Evolutionary conservation across 1,284 basidiomycete genomes (phyloP), one percentile per base, ranked within the genome.

Genomic region (Trametes polyzona): DNA sequence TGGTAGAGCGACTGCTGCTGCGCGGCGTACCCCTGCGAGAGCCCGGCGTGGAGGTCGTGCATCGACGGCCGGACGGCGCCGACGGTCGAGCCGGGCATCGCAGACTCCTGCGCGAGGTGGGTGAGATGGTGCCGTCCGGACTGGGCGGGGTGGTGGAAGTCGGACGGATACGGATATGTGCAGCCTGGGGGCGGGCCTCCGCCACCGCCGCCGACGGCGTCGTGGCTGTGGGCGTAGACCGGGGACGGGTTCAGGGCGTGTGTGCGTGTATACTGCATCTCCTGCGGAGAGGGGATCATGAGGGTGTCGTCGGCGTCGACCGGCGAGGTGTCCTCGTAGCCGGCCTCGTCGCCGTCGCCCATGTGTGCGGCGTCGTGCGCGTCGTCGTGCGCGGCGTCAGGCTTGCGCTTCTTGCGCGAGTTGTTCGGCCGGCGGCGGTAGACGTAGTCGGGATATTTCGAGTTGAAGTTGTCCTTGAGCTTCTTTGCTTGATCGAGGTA

Each of bases 371-470:
- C 58, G 39, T 68, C 71, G 27, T 64, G 62, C n/a, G 67, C 56
- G 29, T 68, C 63, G 57, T 69, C 71, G 30, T 71, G 65, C 39
- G 71, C 65, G 37, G 72, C 67, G 59, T 88, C 85, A 3, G 79
- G 68, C 65, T 82, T 83, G 65, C 87, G 80, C 64, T 83, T 83
- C 72, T 83, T 88, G 65, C 90, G 83, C 55, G 87, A 88, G 70
- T 93, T 92, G 74, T 93, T 93, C 26, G 90, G 91, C 42, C 91
- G 79, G 42, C 90, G 83, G 59, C 86, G 83, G 74, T 93, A 93
- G 39, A 93, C 90, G 66, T 93, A 93, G 77, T 92, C 90, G 19
- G 91, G 91, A 71, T 92, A 93, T 68, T 86, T 88, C n/a, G 79
- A 74, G 71, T 93, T 92, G 78, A 93, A 93, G 53, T 77, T 85